phyloP scores from a whole-genome alignment of 2,329 filamentous ascomycete species.

The Plenodomus lindquistii region DNA sequence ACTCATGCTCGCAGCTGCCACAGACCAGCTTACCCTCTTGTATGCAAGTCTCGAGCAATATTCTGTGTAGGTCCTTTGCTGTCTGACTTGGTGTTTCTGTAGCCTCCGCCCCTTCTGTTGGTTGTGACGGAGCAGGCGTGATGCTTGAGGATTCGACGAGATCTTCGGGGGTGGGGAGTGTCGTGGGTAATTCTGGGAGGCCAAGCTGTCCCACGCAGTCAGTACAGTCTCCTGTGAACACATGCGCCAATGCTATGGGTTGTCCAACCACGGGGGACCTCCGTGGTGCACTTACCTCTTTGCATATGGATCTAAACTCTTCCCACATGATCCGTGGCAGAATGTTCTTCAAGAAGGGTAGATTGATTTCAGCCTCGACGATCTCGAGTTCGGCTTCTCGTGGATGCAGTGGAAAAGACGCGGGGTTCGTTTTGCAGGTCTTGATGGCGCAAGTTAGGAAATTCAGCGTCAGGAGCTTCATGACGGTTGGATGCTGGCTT shows the following conservation, averaged over 20 bases:
- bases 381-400: constrained; percentile 89
- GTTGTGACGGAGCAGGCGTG: constrained; percentile 39
- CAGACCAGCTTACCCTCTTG: constrained; percentile 87
- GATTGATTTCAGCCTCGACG: constrained; percentile 79
- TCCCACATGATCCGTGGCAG: constrained; percentile 88
- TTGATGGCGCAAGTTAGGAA: constrained; percentile 97
- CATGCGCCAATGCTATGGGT: no score
- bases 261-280: no score
- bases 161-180: constrained; percentile 37
- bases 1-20: constrained; percentile 90
- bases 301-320: constrained; percentile 73
- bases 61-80: constrained; percentile 74
- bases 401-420: constrained; percentile 88
- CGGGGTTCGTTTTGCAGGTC: constrained; percentile 79
- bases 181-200: constrained; percentile 69
- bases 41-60: constrained; percentile 89
- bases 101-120: constrained; percentile 49
- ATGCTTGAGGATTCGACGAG: constrained; percentile 25
- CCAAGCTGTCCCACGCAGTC: constrained; percentile 63
- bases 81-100: constrained; percentile 67
- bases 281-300: constrained; percentile 62
- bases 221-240: no score
- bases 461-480: constrained; percentile 96
- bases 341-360: constrained; percentile 79
- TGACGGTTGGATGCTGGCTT: constrained; percentile 43